A percentile compares a stretch with the other conserved stretches of the same genome.
Conservation (phyloP, 768 basidiomycete genomes). For the Tricholoma sp. region DNA sequence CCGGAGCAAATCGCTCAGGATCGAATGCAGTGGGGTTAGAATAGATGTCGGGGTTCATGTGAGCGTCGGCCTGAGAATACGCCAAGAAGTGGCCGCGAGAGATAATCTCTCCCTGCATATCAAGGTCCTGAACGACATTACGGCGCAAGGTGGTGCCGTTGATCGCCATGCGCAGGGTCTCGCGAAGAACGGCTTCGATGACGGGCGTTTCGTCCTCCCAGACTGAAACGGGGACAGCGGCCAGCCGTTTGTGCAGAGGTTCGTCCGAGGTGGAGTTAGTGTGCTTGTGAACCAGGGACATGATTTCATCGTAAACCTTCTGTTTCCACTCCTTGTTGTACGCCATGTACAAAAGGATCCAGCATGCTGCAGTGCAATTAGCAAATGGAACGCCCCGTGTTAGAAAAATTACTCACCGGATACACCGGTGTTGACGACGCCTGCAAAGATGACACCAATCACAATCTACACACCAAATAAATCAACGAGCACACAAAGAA, state of each 20-base stretch:
- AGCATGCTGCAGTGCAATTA: conserved; percentile 24
- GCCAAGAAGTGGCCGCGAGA: conserved; percentile 31
- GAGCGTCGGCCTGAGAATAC: conserved; percentile 26
- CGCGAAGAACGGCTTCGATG: conserved; percentile 31
- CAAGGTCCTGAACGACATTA: conserved; percentile 24
- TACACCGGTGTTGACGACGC: conserved; percentile 23
- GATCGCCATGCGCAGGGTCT: conserved; percentile 31
- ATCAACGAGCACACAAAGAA: no score
- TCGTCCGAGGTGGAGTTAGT: conserved; percentile 18
- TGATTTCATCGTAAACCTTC: conserved; percentile 24
- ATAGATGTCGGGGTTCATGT: conserved; percentile 33
- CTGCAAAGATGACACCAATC: conserved; percentile 32
- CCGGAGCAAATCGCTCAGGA: conserved; percentile 25
- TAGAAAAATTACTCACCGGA: background rate
- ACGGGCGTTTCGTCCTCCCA: conserved; percentile 38
- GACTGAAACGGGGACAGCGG: conserved; percentile 27
- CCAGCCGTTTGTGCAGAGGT: conserved; percentile 28
- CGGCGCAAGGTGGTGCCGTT: conserved; percentile 28
- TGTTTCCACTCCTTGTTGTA: conserved; percentile 30
- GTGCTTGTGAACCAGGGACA: conserved; percentile 24
- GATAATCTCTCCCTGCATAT: conserved; percentile 13
- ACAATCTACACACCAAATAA: conserved; percentile 20
- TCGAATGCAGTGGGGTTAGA: conserved; percentile 29
- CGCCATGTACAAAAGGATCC: conserved; percentile 32
- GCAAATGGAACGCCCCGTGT: background rate